Evolutionary conservation across 495 filamentous ascomycete species (phyloP), one percentile per base, ranked within the genome.

Genomic region (Annulohypoxylon bovei): DNA sequence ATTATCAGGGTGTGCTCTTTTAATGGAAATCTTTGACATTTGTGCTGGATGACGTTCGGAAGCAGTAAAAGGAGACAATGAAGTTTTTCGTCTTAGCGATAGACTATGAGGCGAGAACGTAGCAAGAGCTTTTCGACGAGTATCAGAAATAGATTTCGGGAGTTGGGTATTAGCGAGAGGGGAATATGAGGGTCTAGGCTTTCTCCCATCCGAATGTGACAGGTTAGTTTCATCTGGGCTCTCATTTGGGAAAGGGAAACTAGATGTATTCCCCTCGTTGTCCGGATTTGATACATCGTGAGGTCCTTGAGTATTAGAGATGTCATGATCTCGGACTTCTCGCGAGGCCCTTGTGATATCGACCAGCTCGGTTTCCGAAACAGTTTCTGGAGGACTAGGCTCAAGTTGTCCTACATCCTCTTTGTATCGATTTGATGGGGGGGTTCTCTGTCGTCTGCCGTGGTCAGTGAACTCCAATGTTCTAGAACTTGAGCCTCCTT

Each of bases 91-190:
- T 9, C 1, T 14, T 32, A 25, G 16, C 2, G 20, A 20, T 50
- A 22, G 54, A 55, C 12, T 46, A 5, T n/a, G 64, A 46, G 70
- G 55, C 18, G 59, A 47, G n/a, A 68, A 47, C 42, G 68, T 64
- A 20, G 67, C 69, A 54, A 72, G 64, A 25, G 75, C 75, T 50
- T 69, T 77, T 30, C 63, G 66, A 9, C 68, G 59, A n/a, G 63
- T 62, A 46, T 73, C 58, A 11, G 47, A 39, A 25, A 75, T 66
- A 14, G 61, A 56, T 27, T 75, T 77, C 1, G 75, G 67, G 1
- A 77, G 54, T 33, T 66, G 65, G 12, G 25, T 12, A 8, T 39
- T 68, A 3, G 50, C 30, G 0, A 66, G 23, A 49, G 52, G 40
- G 11, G 61, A 65, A 28, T 22, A 20, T 22, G 23, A 25, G 3